Evolutionary conservation across 140 eudicot species (phyloP).

Genomic region (Anethum foeniculum): DNA sequence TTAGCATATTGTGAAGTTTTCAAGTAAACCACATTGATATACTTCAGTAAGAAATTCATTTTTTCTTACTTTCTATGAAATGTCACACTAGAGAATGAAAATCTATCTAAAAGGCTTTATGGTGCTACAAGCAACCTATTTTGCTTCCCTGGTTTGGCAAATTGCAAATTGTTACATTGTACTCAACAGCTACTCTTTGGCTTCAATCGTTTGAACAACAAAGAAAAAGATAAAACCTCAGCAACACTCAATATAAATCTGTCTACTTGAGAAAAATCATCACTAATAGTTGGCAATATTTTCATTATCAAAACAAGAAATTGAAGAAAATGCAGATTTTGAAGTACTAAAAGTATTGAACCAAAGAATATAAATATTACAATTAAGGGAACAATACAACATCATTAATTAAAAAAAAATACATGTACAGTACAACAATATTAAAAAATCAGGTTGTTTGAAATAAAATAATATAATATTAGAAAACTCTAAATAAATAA

Average conservation of each 20-base stretch:
- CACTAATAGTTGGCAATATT: neutral
- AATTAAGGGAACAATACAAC: no score
- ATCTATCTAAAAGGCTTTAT: neutral
- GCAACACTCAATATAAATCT: neutral
- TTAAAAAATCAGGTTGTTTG: no score
- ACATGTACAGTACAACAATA: no score
- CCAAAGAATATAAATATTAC: no score
- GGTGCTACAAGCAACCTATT: neutral
- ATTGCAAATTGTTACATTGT: neutral
- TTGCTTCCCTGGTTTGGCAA: neutral
- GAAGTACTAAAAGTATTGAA: neutral
- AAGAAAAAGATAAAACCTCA: neutral
- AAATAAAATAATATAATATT: no score
- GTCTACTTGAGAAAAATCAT: neutral
- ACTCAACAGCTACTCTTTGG: neutral
- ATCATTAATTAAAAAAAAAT: no score
- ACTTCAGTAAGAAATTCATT: neutral
- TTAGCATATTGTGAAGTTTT: constrained; percentile 16
- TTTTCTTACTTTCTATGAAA: neutral
- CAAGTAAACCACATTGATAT: neutral
- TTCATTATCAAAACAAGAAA: neutral
- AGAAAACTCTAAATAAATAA: no score
- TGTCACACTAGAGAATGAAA: neutral
- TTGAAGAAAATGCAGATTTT: neutral
- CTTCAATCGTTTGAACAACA: neutral